Percentiles rank a stretch among this genome's conserved stretches.
phyloP scores from a whole-genome alignment of 345 rosid genomes.

The Moricandia moricandioides region DNA sequence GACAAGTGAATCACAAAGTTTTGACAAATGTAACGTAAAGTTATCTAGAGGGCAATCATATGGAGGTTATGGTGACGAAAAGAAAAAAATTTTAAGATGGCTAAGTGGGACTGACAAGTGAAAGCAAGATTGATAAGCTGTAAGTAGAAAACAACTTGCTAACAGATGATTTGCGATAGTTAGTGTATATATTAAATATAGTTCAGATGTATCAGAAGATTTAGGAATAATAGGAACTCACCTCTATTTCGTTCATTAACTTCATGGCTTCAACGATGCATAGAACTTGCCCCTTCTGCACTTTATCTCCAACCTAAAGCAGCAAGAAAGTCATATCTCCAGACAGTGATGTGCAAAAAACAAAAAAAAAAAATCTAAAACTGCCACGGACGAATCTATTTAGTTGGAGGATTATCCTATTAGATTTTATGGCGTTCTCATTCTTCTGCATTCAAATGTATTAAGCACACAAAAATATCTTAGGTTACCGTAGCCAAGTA shows the following conservation, averaged over 20 bases:
- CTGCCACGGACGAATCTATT: background rate
- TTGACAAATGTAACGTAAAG: background rate
- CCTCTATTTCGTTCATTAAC: slow-evolving; percentile 95
- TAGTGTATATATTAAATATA: background rate
- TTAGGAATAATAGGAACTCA: slow-evolving; percentile 42
- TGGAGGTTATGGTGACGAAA: background rate
- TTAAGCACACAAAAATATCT: background rate
- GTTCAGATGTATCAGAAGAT: background rate
- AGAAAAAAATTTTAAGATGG: background rate
- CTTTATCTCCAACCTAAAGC: slow-evolving; percentile 84
- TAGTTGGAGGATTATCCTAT: background rate
- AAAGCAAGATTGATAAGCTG: background rate
- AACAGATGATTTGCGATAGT: background rate
- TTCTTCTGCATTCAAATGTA: background rate
- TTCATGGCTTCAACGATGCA: slow-evolving; percentile 96
- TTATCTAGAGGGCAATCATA: background rate
- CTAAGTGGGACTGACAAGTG: background rate
- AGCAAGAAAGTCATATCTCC: background rate
- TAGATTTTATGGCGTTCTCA: background rate
- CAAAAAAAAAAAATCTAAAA: background rate
- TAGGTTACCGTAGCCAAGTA: background rate
- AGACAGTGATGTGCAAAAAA: background rate
- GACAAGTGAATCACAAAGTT: background rate
- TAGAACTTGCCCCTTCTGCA: slow-evolving; percentile 82
- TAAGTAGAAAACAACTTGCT: background rate